Evolutionary conservation across 257 asterid genomes (phyloP), one percentile per base, ranked within the genome.

Genomic region (Solanum sparsipilum): DNA sequence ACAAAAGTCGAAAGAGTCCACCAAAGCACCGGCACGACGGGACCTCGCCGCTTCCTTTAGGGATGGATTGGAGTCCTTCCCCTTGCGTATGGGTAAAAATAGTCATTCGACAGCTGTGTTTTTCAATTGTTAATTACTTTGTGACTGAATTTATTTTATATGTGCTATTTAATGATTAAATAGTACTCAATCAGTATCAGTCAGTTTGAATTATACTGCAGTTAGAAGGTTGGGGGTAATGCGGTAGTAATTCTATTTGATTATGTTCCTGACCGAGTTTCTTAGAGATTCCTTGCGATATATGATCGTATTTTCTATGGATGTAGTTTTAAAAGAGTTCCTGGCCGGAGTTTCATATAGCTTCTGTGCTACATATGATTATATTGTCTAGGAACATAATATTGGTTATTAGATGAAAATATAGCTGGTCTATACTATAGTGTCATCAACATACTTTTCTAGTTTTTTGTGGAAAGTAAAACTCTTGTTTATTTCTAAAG

Each of bases 21-120:
- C 94, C 94, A 1, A 91, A 88, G 91, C 92, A 86, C 73, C 94
- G 96, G 48, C 97, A 94, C 86, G 98, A 95, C 41, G 98, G 96
- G 52, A 86, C 93, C 86, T 95, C 98, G 60, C 98, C 98, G 67
- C 94, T 95, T 78, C 98, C 98, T 31, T 93, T 95, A 13, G 97
- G 98, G 81, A 95, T 95, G 98, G 98, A 95, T 87, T 95, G 98
- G 98, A 95, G 96, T 91, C 93, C 94, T 88, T 89, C 95, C 35
- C 98, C 98, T 84, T 88, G 91, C 20, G 83, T 87, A 87, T 95
- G 97, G 98, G 98, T 95, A 92, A 20, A 46, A 5, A 27, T 8
- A 9, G 11, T 39, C 65, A 3, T 46, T 87, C 6, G 39, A 5
- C 41, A 46, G 35, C 25, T 84, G 41, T 72, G 36, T 86, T 88